A percentile compares a stretch with the other conserved stretches of the same genome.
These are phyloP conservation scores for Geotrichum phurueaensis DNA, from an alignment of 1,139 yeast species.

Conservation along the genomic window DNA sequence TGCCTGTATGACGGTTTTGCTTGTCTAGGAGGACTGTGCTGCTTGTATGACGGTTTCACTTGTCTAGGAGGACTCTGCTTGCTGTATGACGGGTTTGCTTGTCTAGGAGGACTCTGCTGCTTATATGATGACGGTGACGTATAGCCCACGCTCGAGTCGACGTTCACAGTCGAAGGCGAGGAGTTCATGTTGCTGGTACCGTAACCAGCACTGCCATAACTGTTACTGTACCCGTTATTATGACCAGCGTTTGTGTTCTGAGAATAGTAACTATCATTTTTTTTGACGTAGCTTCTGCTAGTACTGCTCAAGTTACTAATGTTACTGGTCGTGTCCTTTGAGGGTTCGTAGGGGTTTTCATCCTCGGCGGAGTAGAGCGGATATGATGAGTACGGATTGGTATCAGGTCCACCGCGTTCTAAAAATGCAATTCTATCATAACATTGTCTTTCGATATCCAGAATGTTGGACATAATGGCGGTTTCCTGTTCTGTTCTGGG, in stretches of 20 bases:
- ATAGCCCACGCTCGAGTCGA: not conserved
- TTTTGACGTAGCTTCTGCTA: not conserved
- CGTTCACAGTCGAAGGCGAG: not conserved
- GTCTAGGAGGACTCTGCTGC: not conserved
- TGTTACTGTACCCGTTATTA: not conserved
- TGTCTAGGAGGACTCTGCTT: not conserved
- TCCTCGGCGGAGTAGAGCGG: slow-evolving; percentile 2
- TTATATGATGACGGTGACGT: not conserved
- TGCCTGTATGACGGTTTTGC: slow-evolving; percentile 10
- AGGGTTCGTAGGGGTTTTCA: not conserved
- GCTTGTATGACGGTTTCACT: slow-evolving; percentile 7
- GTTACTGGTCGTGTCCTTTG: not conserved
- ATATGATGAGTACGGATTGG: slow-evolving; percentile 14
- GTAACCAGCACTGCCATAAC: not conserved
- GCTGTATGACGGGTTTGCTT: slow-evolving; percentile 6
- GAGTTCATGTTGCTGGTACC: not conserved
- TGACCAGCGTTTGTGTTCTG: not conserved
- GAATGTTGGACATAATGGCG: slow-evolving; percentile 32
- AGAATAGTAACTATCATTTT: not conserved
- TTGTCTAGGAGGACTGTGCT: not conserved
- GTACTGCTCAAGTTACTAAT: not conserved
- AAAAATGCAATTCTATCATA: slow-evolving; percentile 33
- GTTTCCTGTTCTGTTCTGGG: slow-evolving; percentile 32
- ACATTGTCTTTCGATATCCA: slow-evolving; percentile 37
- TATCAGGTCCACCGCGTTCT: slow-evolving; percentile 18